Percentiles rank a stretch among this genome's conserved stretches.
phyloP scores from a whole-genome alignment of 257 asterid genomes.

The Nicotiana attenuata region DNA sequence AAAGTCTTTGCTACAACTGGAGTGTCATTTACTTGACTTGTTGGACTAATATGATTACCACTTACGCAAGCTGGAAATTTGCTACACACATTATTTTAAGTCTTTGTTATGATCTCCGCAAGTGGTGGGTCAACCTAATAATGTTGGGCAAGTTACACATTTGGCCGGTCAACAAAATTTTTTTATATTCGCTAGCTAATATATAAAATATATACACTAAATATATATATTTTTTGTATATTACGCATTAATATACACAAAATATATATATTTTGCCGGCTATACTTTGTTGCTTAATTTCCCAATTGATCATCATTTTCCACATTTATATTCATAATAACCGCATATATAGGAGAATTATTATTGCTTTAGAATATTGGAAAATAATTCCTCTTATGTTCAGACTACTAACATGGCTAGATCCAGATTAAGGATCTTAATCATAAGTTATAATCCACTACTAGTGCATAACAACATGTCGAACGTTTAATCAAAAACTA shows the following conservation, averaged over 20 bases:
- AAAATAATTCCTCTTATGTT: not conserved
- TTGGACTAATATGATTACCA: not conserved
- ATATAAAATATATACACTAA: too few species aligned
- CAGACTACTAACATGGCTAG: not conserved
- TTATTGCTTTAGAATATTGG: not conserved
- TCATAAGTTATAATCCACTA: too few species aligned
- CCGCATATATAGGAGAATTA: not conserved
- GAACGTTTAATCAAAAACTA: too few species aligned
- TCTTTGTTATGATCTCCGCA: not conserved
- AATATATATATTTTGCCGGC: too few species aligned
- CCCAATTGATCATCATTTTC: too few species aligned
- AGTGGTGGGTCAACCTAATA: slow-evolving; percentile 5
- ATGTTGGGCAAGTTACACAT: not conserved
- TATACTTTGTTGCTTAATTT: too few species aligned
- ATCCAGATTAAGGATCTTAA: not conserved
- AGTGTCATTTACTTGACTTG: not conserved
- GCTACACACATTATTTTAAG: not conserved
- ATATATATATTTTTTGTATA: too few species aligned
- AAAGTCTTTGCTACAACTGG: not conserved
- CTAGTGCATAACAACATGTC: not conserved
- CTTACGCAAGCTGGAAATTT: not conserved
- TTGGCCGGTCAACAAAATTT: too few species aligned
- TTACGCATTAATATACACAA: too few species aligned
- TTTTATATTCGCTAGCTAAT: too few species aligned
- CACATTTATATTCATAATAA: too few species aligned